Percentiles rank a stretch among this genome's conserved stretches.
These are phyloP conservation scores for Suhomyces sp. DNA, from an alignment of 805 yeast genomes.

Conservation along the genomic window DNA sequence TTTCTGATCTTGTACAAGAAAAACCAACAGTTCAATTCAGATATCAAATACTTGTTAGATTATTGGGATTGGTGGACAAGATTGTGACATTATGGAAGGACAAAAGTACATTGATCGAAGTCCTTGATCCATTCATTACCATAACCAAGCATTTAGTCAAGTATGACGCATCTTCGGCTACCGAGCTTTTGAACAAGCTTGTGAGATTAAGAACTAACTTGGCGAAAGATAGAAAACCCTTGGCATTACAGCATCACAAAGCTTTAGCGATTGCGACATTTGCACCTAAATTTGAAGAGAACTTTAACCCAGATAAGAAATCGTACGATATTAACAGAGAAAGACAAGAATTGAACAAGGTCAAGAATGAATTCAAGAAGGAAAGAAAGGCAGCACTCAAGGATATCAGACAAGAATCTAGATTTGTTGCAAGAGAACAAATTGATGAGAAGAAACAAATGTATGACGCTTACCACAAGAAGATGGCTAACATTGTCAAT, in stretches of 20 bases:
- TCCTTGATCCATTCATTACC: slow-evolving; percentile 46
- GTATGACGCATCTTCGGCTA: slow-evolving; percentile 25
- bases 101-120: slow-evolving; percentile 58
- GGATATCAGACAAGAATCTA: slow-evolving; percentile 86
- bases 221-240: slow-evolving; percentile 47
- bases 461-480: slow-evolving; percentile 79
- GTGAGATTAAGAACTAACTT: slow-evolving; percentile 42
- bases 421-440: slow-evolving; percentile 83
- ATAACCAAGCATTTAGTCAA: slow-evolving; percentile 42
- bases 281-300: slow-evolving; percentile 92
- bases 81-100: slow-evolving; percentile 56
- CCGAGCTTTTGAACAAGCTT: slow-evolving; percentile 50
- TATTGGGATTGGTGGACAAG: slow-evolving; percentile 31
- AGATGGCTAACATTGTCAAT: slow-evolving; percentile 84
- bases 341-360: slow-evolving; percentile 79
- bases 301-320: slow-evolving; percentile 93
- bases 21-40: slow-evolving; percentile 17
- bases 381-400: slow-evolving; percentile 86
- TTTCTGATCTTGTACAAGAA: slow-evolving; percentile 12
- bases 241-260: slow-evolving; percentile 77
- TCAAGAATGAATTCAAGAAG: slow-evolving; percentile 82
- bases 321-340: slow-evolving; percentile 82
- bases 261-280: slow-evolving; percentile 81
- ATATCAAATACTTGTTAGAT: slow-evolving; percentile 33
- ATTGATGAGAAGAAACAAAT: slow-evolving; percentile 73